These are phyloP conservation scores for Penicillium sp. DNA, from an alignment of 2,329 filamentous ascomycete species.

Conservation along the genomic window DNA sequence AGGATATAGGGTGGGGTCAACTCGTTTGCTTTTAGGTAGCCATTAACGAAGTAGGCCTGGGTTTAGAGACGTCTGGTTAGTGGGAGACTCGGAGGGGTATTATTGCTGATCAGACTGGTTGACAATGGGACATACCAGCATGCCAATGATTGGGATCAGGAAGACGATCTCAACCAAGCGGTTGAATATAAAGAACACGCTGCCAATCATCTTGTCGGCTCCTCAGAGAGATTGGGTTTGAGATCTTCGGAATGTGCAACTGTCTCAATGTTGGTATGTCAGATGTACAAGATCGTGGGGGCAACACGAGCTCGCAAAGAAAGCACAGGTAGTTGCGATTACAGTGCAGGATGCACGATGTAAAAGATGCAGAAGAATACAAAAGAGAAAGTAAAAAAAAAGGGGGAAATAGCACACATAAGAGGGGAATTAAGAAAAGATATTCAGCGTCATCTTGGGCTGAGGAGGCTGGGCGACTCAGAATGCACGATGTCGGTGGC, in stretches of 20 bases:
- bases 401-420: constrained; percentile 6
- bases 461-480: constrained; percentile 36
- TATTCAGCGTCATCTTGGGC: constrained; percentile 16
- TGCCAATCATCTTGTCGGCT: constrained; percentile 47
- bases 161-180: constrained; percentile 61
- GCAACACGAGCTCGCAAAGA: constrained; percentile 11
- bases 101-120: constrained; percentile 1
- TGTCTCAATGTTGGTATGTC: constrained; percentile 2
- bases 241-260: constrained; percentile 22
- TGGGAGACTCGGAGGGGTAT: background rate
- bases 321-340: constrained; percentile 8
- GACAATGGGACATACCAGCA: constrained; percentile 47
- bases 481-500: constrained; percentile 26
- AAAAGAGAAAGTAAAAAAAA: constrained; percentile 7
- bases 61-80: background rate
- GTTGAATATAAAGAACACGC: constrained; percentile 62
- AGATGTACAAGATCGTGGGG: constrained; percentile 2
- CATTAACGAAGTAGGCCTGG: constrained; percentile 60
- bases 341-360: constrained; percentile 10
- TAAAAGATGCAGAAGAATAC: constrained; percentile 8
- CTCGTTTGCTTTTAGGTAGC: constrained; percentile 55
- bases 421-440: constrained; percentile 9
- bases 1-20: constrained; percentile 62
- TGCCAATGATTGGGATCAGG: constrained; percentile 62
- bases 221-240: constrained; percentile 1